phyloP scores from a whole-genome alignment of 768 basidiomycete species.

The Suillus spraguei region DNA sequence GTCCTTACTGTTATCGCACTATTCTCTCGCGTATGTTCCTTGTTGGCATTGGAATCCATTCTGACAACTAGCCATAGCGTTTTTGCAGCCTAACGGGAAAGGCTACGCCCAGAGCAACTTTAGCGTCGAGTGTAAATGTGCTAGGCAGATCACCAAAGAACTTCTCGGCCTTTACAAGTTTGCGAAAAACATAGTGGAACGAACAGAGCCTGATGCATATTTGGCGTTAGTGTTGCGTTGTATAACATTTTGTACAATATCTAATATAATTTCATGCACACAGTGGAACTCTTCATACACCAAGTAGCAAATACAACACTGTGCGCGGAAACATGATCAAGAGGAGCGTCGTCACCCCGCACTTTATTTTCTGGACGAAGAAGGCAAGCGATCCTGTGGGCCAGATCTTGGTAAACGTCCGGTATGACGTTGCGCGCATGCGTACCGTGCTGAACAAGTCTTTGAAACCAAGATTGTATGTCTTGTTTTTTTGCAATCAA shows the following conservation, averaged over 20 bases:
- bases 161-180: conserved; percentile 42
- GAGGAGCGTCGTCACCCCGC: conserved; percentile 12
- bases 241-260: background rate
- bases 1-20: conserved; percentile 29
- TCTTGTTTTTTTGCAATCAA: background rate
- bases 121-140: conserved; percentile 37
- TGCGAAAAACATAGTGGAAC: conserved; percentile 33
- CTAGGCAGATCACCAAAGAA: conserved; percentile 38
- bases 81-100: conserved; percentile 36
- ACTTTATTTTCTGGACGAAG: background rate
- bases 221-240: conserved; percentile 33
- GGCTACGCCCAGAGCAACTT: conserved; percentile 54
- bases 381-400: background rate
- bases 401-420: conserved; percentile 9
- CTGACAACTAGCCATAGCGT: conserved; percentile 33
- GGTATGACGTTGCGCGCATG: conserved; percentile 16
- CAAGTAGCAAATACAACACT: conserved; percentile 18
- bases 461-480: conserved; percentile 28
- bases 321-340: conserved; percentile 28
- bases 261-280: background rate
- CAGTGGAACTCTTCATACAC: conserved; percentile 38
- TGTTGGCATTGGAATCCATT: background rate
- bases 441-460: background rate
- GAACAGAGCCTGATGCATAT: conserved; percentile 16
- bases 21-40: conserved; percentile 25